phyloP scores from a whole-genome alignment of 2,329 filamentous ascomycete genomes.

The Immersiporthe knoxdaviesiana region DNA sequence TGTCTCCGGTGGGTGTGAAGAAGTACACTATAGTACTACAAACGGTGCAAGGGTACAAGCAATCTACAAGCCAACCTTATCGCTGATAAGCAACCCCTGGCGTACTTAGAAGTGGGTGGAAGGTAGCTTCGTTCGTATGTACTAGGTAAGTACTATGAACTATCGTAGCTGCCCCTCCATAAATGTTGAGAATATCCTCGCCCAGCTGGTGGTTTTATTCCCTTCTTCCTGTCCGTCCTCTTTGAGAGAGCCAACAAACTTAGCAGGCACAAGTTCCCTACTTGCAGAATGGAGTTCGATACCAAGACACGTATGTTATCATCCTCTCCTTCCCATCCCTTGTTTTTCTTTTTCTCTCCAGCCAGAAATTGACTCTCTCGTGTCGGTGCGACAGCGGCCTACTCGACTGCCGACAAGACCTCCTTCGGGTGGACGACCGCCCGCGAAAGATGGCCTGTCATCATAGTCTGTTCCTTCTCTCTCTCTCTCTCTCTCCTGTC shows the following conservation, averaged over 20 bases:
- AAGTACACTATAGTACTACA: background rate
- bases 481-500: background rate
- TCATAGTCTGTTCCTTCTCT: constrained; percentile 65
- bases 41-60: background rate
- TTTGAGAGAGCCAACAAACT: background rate
- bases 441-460: constrained; percentile 88
- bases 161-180: constrained; percentile 13
- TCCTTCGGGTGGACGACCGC: constrained; percentile 90
- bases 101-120: background rate
- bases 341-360: no score
- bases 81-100: constrained; percentile 18
- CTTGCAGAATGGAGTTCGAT: constrained; percentile 68
- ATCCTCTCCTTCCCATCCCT: background rate
- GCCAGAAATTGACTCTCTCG: background rate
- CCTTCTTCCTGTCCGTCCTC: background rate
- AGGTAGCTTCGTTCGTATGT: no score
- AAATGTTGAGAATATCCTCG: background rate
- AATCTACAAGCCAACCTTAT: background rate
- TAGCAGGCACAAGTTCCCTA: no score
- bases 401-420: constrained; percentile 76
- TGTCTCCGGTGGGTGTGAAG: no score
- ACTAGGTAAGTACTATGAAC: no score
- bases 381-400: constrained; percentile 62
- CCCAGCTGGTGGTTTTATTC: background rate
- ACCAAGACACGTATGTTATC: constrained; percentile 68